phyloP scores from a whole-genome alignment of 2,329 filamentous ascomycete genomes.

The Cercospora sesami region DNA sequence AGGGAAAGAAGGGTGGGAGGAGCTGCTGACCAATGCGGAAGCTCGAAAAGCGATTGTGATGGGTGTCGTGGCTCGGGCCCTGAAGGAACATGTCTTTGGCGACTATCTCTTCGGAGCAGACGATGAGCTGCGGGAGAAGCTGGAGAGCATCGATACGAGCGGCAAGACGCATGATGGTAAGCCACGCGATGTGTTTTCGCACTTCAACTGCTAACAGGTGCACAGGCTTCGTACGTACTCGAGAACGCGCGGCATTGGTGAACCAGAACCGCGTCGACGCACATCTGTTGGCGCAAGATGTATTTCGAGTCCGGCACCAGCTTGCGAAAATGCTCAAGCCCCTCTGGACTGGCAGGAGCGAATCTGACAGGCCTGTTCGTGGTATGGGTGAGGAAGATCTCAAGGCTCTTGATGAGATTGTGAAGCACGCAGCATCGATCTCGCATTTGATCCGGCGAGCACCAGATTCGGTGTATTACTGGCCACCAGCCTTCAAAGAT shows the following conservation, averaged over 20 bases:
- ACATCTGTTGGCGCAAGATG: background rate
- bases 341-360: constrained; percentile 12
- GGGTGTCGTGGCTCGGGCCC: constrained; percentile 33
- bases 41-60: constrained; percentile 30
- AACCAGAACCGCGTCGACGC: background rate
- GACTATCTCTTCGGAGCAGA: constrained; percentile 34
- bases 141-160: constrained; percentile 42
- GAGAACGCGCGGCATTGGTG: constrained; percentile 25
- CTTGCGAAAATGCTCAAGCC: constrained; percentile 25
- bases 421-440: constrained; percentile 26
- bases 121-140: constrained; percentile 27
- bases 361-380: background rate
- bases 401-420: constrained; percentile 18
- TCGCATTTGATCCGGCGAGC: constrained; percentile 28
- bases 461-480: constrained; percentile 34
- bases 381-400: background rate
- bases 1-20: constrained; percentile 29
- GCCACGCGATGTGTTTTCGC: background rate
- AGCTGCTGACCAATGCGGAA: constrained; percentile 24
- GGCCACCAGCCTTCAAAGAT: constrained; percentile 37
- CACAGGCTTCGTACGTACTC: constrained; percentile 34
- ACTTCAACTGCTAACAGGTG: constrained; percentile 12
- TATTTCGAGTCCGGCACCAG: constrained; percentile 9
- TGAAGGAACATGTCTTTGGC: constrained; percentile 38
- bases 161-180: constrained; percentile 45